Evolutionary conservation across 2,329 filamentous ascomycete genomes (phyloP), one percentile per base, ranked within the genome.

Genomic region (Magnaporthiopsis incrustans): DNA sequence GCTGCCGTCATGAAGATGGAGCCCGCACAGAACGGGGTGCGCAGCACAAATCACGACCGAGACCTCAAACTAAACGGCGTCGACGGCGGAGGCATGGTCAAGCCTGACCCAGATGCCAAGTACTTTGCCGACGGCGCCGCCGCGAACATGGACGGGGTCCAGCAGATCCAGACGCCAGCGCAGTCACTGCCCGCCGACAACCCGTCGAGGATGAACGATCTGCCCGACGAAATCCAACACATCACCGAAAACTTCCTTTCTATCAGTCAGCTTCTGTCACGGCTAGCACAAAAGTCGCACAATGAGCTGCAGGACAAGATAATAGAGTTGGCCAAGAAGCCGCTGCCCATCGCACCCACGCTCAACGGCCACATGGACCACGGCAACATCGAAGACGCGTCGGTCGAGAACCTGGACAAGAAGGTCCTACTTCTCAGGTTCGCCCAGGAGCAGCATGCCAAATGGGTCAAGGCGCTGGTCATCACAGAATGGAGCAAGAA

Each of bases 391-490:
- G 83, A 87, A 64, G 87, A 90, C 70, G 80, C 77, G 26, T 88
- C 86, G 1, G 73, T 75, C 56, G 86, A 88, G 66, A 94, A 91
- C 71, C 71, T 90, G 15, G 80, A 83, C 38, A 97, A 96, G 77
- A 97, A 97, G 76, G 77, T 85, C 33, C 77, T 81, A 50, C 75
- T 97, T 63, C 76, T 97, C 65, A 85, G 90, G 58, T 96, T 95
- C 77, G 87, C 90, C 11, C 89, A 94, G 73, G 84, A 87, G 27
- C 86, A 89, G 71, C 89, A 97, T 71, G 87, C 89, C 35, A 92
- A 91, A 77, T 98, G 96, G 81, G 91, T 96, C 74, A 98, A 99
- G 77, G 85, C 93, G 10, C 81, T 97, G 26, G 92, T 99, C 27
- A 88, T 99, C 60, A 87, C 90, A 1, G 89, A 95, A 76, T 99